Base-by-base conservation (phyloP, 805 yeast genomes). In the Suhomyces pyralidae region DNA sequence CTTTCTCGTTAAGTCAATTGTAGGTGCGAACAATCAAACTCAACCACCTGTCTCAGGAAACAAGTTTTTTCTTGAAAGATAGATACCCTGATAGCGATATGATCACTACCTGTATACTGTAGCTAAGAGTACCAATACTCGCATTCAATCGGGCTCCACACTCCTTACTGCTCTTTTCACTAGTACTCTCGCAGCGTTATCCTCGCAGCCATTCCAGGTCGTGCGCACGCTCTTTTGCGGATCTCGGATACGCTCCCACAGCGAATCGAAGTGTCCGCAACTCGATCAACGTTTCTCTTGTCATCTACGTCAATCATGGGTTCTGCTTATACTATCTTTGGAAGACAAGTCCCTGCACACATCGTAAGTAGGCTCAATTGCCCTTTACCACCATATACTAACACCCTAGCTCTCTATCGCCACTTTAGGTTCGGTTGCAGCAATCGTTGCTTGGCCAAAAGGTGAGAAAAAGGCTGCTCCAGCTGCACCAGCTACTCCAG, bases 271-370 rank as follows among this genome's bases (percentile, higher is more conserved):
- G 42, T 38, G 42, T 19, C 42, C 20, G 42, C 22, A 38, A 38
- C 42, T 38, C 17, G 7, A 19, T 9, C 42, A 19, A 17, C 42
- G 20, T 19, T 38, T 38, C 20, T 17, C 42, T 38, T 22, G 3
- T 12, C 17, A 44, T 26, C 24, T n/a, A 44, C 45, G 25, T 24
- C 32, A 46, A 38, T 8, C 43, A 74, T 74, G 79, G 78, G 68
- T 58, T 64, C 76, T 48, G 70, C 77, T 55, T 74, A 74, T 56
- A 71, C 74, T 46, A 68, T 74, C 51, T 69, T 74, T 44, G 79
- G 79, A 52, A 74, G 58, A 64, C 77, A 74, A 65, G 79, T 74
- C 55, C 78, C 76, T 53, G 67, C 79, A 40, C 77, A 74, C 60
- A 58, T 71, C 54, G 79, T 74, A 73, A 20, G 79, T 72, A 42